A percentile compares a stretch with the other conserved stretches of the same genome.
phyloP scores from a whole-genome alignment of 2,329 filamentous ascomycete species.

The Dothiorella sarmentorum region DNA sequence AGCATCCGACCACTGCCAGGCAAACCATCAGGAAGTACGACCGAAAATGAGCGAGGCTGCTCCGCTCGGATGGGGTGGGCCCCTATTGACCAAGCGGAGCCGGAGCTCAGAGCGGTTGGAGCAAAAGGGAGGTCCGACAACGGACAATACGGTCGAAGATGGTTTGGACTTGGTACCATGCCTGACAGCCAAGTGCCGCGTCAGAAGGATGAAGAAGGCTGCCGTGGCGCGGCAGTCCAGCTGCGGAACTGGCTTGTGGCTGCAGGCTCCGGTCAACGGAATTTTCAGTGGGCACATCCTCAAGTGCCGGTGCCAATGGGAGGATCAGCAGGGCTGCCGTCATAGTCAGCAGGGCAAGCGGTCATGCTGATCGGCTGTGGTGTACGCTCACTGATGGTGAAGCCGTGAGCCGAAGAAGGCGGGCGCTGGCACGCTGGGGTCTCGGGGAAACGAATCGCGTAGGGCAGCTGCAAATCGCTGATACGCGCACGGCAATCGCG shows the following conservation, averaged over 20 bases:
- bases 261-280: neutral
- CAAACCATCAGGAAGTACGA: neutral
- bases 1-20: neutral
- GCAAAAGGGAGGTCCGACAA: no score
- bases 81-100: neutral
- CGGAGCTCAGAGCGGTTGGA: neutral
- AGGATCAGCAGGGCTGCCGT: neutral
- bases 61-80: neutral
- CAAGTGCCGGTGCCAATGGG: no score
- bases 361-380: neutral
- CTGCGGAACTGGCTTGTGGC: neutral
- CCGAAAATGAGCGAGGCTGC: neutral
- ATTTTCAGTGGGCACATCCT: no score
- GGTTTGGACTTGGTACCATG: no score
- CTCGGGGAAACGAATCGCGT: neutral
- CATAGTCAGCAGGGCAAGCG: neutral
- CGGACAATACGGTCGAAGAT: no score
- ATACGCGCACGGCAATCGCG: neutral
- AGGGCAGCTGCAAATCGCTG: constrained; percentile 11
- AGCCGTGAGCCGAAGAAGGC: neutral
- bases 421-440: no score
- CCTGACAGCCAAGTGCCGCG: neutral
- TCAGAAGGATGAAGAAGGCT: neutral
- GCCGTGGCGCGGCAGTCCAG: neutral
- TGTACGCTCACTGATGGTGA: neutral